These are phyloP conservation scores for Pythium chondricola DNA, from an alignment of 352 stramenopile genomes.

Conservation along the genomic window DNA sequence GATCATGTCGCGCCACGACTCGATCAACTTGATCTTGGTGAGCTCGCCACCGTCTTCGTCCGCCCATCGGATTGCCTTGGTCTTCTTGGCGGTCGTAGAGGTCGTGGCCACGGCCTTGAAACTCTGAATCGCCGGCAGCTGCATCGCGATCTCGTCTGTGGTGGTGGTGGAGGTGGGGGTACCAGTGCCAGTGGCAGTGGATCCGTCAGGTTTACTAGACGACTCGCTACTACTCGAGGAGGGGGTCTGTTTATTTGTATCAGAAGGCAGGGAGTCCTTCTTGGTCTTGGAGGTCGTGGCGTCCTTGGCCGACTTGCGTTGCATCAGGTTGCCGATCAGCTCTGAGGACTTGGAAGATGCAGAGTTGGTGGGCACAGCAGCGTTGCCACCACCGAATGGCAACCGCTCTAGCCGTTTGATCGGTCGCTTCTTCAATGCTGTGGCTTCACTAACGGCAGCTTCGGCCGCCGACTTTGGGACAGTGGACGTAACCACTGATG, in stretches of 20 bases:
- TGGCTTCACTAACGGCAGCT: constrained; percentile 22
- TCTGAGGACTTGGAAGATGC: constrained; percentile 65
- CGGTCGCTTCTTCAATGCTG: constrained; percentile 50
- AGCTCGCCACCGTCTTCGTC: constrained; percentile 73
- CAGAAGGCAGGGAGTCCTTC: constrained; percentile 23
- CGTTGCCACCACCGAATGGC: constrained; percentile 45
- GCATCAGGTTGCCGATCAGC: constrained; percentile 79
- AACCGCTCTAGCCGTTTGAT: constrained; percentile 78
- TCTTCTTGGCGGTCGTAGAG: too few relatives aligned
- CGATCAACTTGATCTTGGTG: constrained; percentile 77
- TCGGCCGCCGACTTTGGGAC: constrained; percentile 11
- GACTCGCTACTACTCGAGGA: constrained; percentile 13
- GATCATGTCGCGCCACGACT: constrained; percentile 81
- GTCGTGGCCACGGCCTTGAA: constrained; percentile 52
- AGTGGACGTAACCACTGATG: constrained; percentile 8
- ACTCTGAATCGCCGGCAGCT: constrained; percentile 76
- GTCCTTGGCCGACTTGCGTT: constrained; percentile 74
- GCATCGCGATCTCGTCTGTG: constrained; percentile 36
- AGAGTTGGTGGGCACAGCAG: constrained; percentile 1
- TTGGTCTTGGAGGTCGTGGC: constrained; percentile 40
- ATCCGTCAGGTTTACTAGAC: constrained; percentile 19
- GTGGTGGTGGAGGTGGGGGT: constrained; percentile 9
- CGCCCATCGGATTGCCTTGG: constrained; percentile 76
- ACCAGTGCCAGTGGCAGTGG: background rate
- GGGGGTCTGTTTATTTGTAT: constrained; percentile 15